Evolutionary conservation across 78 protist species (phyloP).

Genomic region (Dictyostelium intermedium): DNA sequence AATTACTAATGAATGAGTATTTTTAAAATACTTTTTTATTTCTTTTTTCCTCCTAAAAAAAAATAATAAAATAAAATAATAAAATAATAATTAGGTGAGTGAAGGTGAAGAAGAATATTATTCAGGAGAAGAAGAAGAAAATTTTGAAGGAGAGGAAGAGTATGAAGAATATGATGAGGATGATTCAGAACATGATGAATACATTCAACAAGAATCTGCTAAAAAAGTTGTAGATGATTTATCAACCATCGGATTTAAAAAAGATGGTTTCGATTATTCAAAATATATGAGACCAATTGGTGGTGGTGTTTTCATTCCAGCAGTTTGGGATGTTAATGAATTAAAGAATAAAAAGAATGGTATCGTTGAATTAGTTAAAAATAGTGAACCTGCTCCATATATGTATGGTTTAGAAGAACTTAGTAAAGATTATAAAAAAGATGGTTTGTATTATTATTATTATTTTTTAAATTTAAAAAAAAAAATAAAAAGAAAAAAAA

Average conservation of each 20-base stretch:
- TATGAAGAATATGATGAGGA: conserved; percentile 7
- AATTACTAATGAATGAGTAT: too few species aligned
- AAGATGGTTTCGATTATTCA: conserved; percentile 69
- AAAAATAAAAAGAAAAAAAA: background rate
- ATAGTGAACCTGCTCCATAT: conserved; percentile 43
- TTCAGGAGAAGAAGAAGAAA: conserved; percentile 18
- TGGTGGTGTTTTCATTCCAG: conserved; percentile 74
- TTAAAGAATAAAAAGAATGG: conserved; percentile 58
- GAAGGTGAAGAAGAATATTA: conserved; percentile 26
- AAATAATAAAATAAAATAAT: background rate
- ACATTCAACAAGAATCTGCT: background rate
- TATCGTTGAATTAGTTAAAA: conserved; percentile 11
- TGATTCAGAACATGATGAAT: conserved; percentile 15
- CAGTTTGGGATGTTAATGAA: conserved; percentile 46
- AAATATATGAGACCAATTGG: conserved; percentile 68
- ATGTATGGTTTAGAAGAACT: conserved; percentile 69
- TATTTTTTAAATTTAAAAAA: too few species aligned
- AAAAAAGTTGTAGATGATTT: conserved; percentile 43
- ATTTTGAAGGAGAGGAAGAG: conserved; percentile 9
- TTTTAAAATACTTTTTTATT: too few species aligned
- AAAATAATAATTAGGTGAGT: background rate
- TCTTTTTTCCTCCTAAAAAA: too few species aligned
- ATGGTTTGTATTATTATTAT: conserved; percentile 2
- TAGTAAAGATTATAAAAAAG: conserved; percentile 47
- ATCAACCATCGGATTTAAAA: conserved; percentile 39